Conservation (phyloP, 2,329 filamentous ascomycete species). For the Botrytis squamosa region DNA sequence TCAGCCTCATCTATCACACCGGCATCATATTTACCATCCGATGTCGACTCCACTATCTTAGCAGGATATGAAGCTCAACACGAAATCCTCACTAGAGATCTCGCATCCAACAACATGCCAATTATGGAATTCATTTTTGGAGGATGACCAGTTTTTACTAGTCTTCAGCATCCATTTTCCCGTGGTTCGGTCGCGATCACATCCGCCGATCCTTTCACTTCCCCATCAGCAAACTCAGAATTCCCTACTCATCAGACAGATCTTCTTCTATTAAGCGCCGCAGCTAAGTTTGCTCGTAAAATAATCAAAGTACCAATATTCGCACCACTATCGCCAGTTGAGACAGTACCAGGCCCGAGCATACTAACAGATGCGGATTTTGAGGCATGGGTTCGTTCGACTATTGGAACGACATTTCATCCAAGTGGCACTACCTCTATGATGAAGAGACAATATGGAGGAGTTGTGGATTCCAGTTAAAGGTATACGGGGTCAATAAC, state of each 20-base stretch:
- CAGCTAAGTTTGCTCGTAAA: neutral
- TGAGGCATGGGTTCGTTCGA: constrained; percentile 6
- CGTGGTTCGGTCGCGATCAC: constrained; percentile 58
- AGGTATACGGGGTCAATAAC: constrained; percentile 26
- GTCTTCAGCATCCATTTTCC: constrained; percentile 56
- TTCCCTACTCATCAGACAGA: constrained; percentile 46
- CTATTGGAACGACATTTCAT: constrained; percentile 21
- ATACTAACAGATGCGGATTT: constrained; percentile 7
- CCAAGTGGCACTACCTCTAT: constrained; percentile 29
- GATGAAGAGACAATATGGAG: constrained; percentile 25
- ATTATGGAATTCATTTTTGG: constrained; percentile 16
- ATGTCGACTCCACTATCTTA: constrained; percentile 5
- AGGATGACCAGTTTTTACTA: constrained; percentile 41
- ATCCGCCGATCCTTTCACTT: constrained; percentile 41
- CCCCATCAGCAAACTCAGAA: constrained; percentile 52
- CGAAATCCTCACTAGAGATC: constrained; percentile 18
- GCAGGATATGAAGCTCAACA: constrained; percentile 14
- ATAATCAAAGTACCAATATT: constrained; percentile 6
- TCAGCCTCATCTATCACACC: constrained; percentile 10
- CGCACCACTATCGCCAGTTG: constrained; percentile 3
- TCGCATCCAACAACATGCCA: constrained; percentile 11
- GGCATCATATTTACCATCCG: neutral
- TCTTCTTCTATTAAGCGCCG: constrained; percentile 9
- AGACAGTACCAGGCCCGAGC: neutral
- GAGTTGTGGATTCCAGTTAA: constrained; percentile 28